These are phyloP conservation scores for Boeremia lycopersici DNA, from an alignment of 2,329 filamentous ascomycete species.

Conservation along the genomic window DNA sequence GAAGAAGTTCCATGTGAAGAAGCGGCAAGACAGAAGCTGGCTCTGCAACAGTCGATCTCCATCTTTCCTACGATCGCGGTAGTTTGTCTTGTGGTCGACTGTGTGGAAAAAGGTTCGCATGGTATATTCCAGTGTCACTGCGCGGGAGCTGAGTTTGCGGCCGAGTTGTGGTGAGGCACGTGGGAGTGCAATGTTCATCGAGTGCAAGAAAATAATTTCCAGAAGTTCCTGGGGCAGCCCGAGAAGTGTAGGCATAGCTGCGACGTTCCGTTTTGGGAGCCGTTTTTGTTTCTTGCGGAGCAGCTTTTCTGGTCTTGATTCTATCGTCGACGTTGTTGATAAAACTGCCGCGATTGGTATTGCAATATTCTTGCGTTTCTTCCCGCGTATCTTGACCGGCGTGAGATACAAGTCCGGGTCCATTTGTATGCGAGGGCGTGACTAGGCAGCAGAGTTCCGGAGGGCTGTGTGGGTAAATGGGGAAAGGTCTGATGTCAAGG, in stretches of 20 bases:
- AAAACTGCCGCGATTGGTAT: conserved; percentile 9
- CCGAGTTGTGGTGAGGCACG: conserved; percentile 38
- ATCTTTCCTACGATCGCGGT: conserved; percentile 27
- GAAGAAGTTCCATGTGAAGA: conserved; percentile 48
- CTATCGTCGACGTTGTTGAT: conserved; percentile 5
- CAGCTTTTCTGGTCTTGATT: conserved; percentile 11
- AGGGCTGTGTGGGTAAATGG: conserved; percentile 22
- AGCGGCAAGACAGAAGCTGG: conserved; percentile 37
- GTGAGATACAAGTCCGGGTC: conserved; percentile 41
- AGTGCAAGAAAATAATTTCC: conserved; percentile 45
- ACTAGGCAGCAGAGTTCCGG: conserved; percentile 35
- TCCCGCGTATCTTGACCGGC: conserved; percentile 42
- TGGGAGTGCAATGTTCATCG: conserved; percentile 45
- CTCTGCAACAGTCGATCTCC: conserved; percentile 35
- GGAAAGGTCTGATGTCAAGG: conserved; percentile 22
- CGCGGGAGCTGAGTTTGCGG: conserved; percentile 38
- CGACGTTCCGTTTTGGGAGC: conserved; percentile 17
- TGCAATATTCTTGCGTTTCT: conserved; percentile 31
- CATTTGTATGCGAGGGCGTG: conserved; percentile 30
- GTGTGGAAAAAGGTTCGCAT: conserved; percentile 44
- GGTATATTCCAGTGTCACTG: conserved; percentile 37
- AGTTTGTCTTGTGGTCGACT: conserved; percentile 37
- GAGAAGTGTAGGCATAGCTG: conserved; percentile 42
- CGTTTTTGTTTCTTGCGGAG: conserved; percentile 18
- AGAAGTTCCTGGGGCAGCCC: conserved; percentile 44